phyloP scores from a whole-genome alignment of 306 rosid species.

The Inga laurina region DNA sequence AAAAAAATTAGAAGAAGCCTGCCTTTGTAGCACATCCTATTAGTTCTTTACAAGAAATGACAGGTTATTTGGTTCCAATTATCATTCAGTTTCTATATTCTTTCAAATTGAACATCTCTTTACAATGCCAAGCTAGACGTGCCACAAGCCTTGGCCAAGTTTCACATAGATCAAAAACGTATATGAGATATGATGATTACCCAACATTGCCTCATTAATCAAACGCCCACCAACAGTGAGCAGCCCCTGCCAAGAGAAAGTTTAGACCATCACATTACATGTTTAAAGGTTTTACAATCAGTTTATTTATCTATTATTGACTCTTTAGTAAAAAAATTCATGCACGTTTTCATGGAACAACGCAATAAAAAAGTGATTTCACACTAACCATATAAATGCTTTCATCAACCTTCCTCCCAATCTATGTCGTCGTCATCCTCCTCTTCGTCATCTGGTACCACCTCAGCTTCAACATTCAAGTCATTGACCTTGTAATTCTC shows the following conservation, averaged over 20 bases:
- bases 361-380: neutral
- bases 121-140: constrained; percentile 19
- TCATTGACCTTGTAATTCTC: constrained; percentile 63
- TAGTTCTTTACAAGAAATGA: too few species aligned
- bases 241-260: neutral
- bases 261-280: neutral
- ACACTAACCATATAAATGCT: neutral
- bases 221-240: constrained; percentile 26
- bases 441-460: constrained; percentile 53
- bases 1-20: too few species aligned
- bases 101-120: too few species aligned
- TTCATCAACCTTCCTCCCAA: constrained; percentile 72
- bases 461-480: constrained; percentile 69
- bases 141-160: neutral
- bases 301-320: neutral
- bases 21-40: too few species aligned
- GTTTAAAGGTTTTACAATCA: neutral
- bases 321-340: neutral
- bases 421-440: constrained; percentile 48
- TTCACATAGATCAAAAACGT: neutral
- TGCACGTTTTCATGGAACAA: neutral
- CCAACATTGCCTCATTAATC: constrained; percentile 32
- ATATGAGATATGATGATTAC: constrained; percentile 29
- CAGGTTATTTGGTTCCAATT: too few species aligned
- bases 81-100: too few species aligned